Percentiles rank a stretch among this genome's conserved stretches.
phyloP scores from a whole-genome alignment of 2,329 filamentous ascomycete species.

The Acephala macrosclerotiorum region DNA sequence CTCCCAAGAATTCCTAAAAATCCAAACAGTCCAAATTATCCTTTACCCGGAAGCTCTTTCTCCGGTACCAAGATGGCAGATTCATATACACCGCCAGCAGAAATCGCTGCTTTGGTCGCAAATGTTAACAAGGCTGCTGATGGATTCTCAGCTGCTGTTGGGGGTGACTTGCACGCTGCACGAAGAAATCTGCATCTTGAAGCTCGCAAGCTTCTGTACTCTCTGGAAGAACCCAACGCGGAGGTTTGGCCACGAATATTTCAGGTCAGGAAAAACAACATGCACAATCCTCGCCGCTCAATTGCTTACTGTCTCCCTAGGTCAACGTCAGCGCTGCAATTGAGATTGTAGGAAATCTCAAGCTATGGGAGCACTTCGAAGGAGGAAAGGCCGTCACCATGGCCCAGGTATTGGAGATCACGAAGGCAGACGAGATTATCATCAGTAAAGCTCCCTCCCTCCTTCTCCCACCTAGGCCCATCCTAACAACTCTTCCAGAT shows the following conservation, averaged over 20 bases:
- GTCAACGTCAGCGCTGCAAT: constrained; percentile 35
- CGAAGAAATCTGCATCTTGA: constrained; percentile 34
- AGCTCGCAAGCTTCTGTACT: constrained; percentile 33
- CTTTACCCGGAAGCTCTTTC: no score
- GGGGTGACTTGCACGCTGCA: constrained; percentile 26
- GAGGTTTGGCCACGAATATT: constrained; percentile 37
- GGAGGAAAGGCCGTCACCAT: constrained; percentile 31
- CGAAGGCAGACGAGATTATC: constrained; percentile 36
- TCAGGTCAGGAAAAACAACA: constrained; percentile 23
- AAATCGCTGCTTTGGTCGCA: constrained; percentile 30
- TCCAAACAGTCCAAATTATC: no score
- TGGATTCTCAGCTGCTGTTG: constrained; percentile 26
- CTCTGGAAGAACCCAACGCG: constrained; percentile 36
- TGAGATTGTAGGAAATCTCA: constrained; percentile 32
- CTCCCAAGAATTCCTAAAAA: no score
- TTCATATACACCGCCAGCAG: constrained; percentile 22
- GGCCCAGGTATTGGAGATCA: constrained; percentile 30
- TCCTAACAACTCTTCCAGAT: constrained; percentile 16
- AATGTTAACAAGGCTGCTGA: constrained; percentile 30
- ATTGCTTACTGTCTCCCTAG: constrained; percentile 16
- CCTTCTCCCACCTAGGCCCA: constrained; percentile 7
- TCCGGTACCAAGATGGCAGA: constrained; percentile 26
- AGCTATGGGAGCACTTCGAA: constrained; percentile 34
- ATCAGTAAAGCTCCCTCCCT: constrained; percentile 26
- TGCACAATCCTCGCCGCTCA: not conserved